phyloP scores from a whole-genome alignment of 371 early-diverging fungal species.

The Quaeritorhiza haematococci region DNA sequence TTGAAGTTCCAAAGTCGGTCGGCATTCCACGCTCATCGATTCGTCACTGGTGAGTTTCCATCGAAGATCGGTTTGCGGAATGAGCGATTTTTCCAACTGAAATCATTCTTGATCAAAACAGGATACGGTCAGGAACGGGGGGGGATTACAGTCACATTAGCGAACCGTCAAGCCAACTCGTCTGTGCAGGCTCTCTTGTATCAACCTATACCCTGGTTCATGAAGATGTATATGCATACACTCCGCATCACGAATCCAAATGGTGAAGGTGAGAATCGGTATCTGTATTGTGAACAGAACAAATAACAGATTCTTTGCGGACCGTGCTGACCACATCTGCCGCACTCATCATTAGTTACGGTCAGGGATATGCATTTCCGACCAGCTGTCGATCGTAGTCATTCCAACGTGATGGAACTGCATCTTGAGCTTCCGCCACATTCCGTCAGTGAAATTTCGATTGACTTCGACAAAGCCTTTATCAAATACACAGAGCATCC shows the following conservation, averaged over 20 bases:
- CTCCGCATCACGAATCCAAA: slow-evolving; percentile 43
- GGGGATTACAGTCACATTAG: slow-evolving; percentile 66
- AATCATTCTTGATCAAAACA: too few species aligned
- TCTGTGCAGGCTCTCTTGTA: slow-evolving; percentile 55
- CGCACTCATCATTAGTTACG: too few species aligned
- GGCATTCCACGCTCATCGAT: too few species aligned
- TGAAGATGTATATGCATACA: slow-evolving; percentile 86
- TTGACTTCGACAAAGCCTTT: slow-evolving; percentile 85
- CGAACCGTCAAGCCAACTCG: slow-evolving; percentile 49
- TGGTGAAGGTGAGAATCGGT: too few species aligned
- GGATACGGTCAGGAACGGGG: slow-evolving; percentile 82
- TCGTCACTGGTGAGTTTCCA: too few species aligned
- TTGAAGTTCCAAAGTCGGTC: slow-evolving; percentile 2
- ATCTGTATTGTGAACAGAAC: too few species aligned
- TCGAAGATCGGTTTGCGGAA: too few species aligned
- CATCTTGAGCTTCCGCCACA: slow-evolving; percentile 61
- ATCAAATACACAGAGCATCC: slow-evolving; percentile 92
- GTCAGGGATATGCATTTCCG: slow-evolving; percentile 55
- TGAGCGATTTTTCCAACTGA: too few species aligned
- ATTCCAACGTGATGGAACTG: slow-evolving; percentile 79
- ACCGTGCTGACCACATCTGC: too few species aligned
- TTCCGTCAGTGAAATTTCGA: slow-evolving; percentile 57
- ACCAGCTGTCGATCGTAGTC: slow-evolving; percentile 71
- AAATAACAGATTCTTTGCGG: too few species aligned
- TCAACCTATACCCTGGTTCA: slow-evolving; percentile 86